Conservation (phyloP, 495 filamentous ascomycete genomes). For the Jackrogersella minutella region DNA sequence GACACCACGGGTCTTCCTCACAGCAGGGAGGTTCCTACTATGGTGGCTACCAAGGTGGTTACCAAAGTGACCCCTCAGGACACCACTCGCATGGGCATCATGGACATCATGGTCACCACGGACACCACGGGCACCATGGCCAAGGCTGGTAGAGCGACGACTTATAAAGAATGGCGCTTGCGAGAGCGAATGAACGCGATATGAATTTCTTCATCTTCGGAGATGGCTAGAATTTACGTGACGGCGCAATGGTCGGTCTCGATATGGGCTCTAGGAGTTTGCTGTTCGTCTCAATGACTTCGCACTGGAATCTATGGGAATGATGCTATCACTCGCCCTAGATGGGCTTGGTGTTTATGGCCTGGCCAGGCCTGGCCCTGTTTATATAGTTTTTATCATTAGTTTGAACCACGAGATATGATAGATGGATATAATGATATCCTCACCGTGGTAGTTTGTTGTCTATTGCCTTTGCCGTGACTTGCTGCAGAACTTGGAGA, state of each 20-base stretch:
- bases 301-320: not conserved
- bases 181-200: not conserved
- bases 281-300: not conserved
- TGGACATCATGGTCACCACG: constrained; percentile 5
- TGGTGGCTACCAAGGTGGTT: constrained; percentile 15
- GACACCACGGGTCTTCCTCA: not conserved
- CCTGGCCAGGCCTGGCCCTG: not conserved
- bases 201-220: not conserved
- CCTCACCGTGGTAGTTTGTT: not conserved
- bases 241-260: not conserved
- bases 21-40: constrained; percentile 16
- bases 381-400: not conserved
- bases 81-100: constrained; percentile 13
- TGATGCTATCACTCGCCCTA: not conserved
- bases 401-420: not conserved
- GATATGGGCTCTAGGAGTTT: not conserved
- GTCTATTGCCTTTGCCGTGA: not conserved
- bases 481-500: not conserved
- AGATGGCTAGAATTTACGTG: not conserved
- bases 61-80: constrained; percentile 27
- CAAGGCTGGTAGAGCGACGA: constrained; percentile 13
- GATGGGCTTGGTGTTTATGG: not conserved
- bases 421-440: constrained; percentile 13
- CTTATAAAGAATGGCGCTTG: not conserved
- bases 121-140: constrained; percentile 18